A percentile compares a stretch with the other conserved stretches of the same genome.
phyloP scores from a whole-genome alignment of 2,329 filamentous ascomycete species.

The Arthrobotrys conoides region DNA sequence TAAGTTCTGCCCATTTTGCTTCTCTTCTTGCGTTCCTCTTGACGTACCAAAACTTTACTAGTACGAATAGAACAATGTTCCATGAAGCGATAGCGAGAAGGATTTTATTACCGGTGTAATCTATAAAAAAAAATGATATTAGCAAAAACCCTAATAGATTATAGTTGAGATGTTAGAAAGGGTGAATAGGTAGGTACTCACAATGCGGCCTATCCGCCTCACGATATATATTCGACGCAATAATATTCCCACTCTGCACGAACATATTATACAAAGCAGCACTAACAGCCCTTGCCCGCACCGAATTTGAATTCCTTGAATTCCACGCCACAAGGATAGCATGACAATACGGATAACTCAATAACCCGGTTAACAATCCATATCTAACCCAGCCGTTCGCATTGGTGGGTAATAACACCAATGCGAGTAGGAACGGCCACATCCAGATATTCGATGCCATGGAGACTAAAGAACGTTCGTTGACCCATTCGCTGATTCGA shows the following conservation, averaged over 20 bases:
- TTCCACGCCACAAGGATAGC: slow-evolving; percentile 70
- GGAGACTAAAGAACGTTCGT: slow-evolving; percentile 69
- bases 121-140: too few species aligned
- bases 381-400: slow-evolving; percentile 69
- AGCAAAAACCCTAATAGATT: too few species aligned
- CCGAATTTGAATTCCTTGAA: slow-evolving; percentile 70
- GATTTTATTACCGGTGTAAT: slow-evolving; percentile 70
- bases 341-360: slow-evolving; percentile 71
- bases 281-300: slow-evolving; percentile 70
- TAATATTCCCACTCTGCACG: slow-evolving; percentile 69
- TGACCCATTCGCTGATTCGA: slow-evolving; percentile 68
- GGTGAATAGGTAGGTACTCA: slow-evolving; percentile 42
- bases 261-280: slow-evolving; percentile 72
- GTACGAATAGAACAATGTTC: slow-evolving; percentile 70
- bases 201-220: slow-evolving; percentile 72
- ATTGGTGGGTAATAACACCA: slow-evolving; percentile 67
- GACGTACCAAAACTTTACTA: slow-evolving; percentile 70
- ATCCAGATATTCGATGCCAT: slow-evolving; percentile 71
- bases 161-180: too few species aligned
- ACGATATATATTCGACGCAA: slow-evolving; percentile 71
- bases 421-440: slow-evolving; percentile 70
- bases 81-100: slow-evolving; percentile 70
- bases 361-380: slow-evolving; percentile 67
- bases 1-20: slow-evolving; percentile 68
- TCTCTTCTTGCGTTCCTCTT: slow-evolving; percentile 70